Percentiles rank a stretch among this genome's conserved stretches.
Conservation (phyloP, 2,329 filamentous ascomycete genomes). For the Alternaria tenuissima region DNA sequence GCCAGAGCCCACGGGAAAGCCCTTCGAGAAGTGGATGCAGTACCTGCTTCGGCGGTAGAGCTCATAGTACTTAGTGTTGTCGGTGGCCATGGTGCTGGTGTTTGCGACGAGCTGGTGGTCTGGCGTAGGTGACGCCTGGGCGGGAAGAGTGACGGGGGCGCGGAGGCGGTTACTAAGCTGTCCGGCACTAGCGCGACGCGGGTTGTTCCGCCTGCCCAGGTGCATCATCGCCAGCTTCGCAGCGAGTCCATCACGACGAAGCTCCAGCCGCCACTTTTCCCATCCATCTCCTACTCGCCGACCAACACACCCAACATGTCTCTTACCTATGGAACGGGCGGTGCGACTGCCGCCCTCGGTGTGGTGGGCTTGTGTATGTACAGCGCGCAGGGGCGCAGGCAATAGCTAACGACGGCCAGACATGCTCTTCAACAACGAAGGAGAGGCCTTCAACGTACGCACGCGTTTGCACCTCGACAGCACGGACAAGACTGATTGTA, state of each 20-base stretch:
- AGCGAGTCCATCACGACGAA: conserved; percentile 35
- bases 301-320: conserved; percentile 65
- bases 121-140: conserved; percentile 16
- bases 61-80: conserved; percentile 77
- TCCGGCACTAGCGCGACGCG: conserved; percentile 23
- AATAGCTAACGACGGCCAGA: conserved; percentile 65
- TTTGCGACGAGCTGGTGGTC: conserved; percentile 20
- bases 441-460: conserved; percentile 92
- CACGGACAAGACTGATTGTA: conserved; percentile 16
- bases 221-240: conserved; percentile 38
- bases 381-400: conserved; percentile 26
- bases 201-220: conserved; percentile 32
- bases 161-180: conserved; percentile 19
- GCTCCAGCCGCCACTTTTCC: conserved; percentile 36
- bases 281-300: conserved; percentile 32
- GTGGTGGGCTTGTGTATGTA: conserved; percentile 82
- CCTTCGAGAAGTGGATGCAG: conserved; percentile 28
- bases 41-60: conserved; percentile 99
- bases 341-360: conserved; percentile 71
- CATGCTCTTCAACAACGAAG: conserved; percentile 97
- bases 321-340: conserved; percentile 74
- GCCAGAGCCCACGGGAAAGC: conserved; percentile 20
- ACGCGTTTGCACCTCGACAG: conserved; percentile 45
- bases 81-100: conserved; percentile 45
- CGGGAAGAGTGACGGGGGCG: conserved; percentile 3